Evolutionary conservation across 495 filamentous ascomycete genomes (phyloP), one percentile per base, ranked within the genome.

Genomic region (Neurospora sp.): DNA sequence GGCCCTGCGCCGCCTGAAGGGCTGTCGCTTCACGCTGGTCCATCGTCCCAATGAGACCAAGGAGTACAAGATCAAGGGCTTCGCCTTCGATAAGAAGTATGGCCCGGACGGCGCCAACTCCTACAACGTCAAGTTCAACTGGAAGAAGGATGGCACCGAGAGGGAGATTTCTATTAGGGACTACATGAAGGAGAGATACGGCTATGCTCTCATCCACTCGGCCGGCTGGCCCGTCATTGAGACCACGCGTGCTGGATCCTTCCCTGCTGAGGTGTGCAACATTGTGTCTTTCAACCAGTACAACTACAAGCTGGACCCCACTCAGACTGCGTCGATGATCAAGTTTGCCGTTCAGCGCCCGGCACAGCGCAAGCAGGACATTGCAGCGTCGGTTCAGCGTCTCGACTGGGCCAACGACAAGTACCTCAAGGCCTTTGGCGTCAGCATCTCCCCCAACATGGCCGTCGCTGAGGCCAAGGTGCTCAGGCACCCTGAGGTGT

Each of bases 241-340:
- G 77, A 93, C 93, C 72, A 90, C 88, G 66, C 86, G 87, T 66
- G 88, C 83, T 0, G 89, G 89, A 5, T 77, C 88, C 3, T 93
- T 95, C 74, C 96, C 95, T 3, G 90, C 96, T 84, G 96, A 98
- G 76, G 72, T 93, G 2, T 88, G 93, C 78, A 76, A 80, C 42
- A 73, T 84, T 18, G 70, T 80, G 7, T 73, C 79, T 2, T 90
- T 93, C 70, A 93, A 97, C 82, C 88, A 91, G 1, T 99, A 94
- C 80, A 85, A 86, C 1, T 93, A 84, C 83, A 98, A 97, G 85
- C 83, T 98, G 3, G 88, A 89, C 74, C 88, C 92, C 20, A 77
- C 79, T 0, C 90, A 92, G 86, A 96, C 94, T 0, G 79, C 87
- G 0, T 78, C 87, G 10, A 98, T 99, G 95, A 97, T 99, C 82